Conservation (phyloP, 1,284 basidiomycete species). For the Ceratobasidium sp. region DNA sequence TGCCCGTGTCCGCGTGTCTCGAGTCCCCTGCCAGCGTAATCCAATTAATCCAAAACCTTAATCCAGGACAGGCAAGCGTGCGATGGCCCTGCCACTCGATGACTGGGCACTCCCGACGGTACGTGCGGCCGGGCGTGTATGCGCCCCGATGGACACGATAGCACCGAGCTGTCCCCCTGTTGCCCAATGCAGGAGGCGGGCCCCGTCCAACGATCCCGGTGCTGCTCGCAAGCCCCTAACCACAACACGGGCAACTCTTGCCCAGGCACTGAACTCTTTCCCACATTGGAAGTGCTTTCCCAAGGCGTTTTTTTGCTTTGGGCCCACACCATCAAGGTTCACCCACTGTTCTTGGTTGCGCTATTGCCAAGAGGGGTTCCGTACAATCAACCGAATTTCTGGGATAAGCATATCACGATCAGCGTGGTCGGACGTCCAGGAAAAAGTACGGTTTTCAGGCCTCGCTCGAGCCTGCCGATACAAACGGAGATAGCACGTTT, state of each 20-base stretch:
- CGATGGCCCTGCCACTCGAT: neutral
- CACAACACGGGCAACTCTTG: neutral
- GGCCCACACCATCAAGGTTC: conserved; percentile 3
- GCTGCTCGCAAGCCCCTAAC: conserved; percentile 3
- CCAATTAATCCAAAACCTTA: conserved; percentile 13
- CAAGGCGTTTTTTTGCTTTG: neutral
- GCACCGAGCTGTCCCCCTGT: neutral
- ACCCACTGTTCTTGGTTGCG: neutral
- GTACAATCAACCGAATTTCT: neutral
- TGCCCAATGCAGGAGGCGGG: too few relatives aligned
- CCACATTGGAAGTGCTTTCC: neutral
- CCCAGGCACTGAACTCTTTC: neutral
- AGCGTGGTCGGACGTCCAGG: neutral
- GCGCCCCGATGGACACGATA: neutral
- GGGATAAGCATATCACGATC: neutral
- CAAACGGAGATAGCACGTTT: neutral
- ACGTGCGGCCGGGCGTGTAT: neutral
- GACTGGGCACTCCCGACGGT: neutral
- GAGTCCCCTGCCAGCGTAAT: conserved; percentile 8
- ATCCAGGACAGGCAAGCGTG: neutral
- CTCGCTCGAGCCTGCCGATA: neutral
- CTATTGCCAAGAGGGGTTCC: neutral
- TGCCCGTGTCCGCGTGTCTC: neutral
- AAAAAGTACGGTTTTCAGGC: neutral
- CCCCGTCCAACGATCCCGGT: neutral